Evolutionary conservation across 805 yeast genomes (phyloP), one percentile per base, ranked within the genome.

Genomic region (Metschnikowia anglica): DNA sequence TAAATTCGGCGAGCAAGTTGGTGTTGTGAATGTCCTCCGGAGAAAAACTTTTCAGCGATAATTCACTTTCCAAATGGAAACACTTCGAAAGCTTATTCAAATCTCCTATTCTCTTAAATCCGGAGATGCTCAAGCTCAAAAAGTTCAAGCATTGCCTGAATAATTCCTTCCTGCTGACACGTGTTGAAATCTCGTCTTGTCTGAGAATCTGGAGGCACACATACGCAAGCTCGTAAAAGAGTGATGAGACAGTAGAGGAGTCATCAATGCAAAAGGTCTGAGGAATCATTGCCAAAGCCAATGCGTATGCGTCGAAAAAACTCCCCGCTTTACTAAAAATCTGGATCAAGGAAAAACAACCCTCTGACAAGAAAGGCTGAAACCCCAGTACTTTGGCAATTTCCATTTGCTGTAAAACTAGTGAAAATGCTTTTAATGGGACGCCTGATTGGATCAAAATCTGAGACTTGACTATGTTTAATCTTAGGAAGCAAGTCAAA

Each of bases 361-460:
- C 77, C 45, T 78, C 80, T 1, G 74, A 66, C 1, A 72, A 58
- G 7, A 76, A 56, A 0, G 74, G 57, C 3, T 68, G 58, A 41
- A 76, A 68, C 1, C 83, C 79, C 7, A 75, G 66, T 3, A 59
- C 54, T 16, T 70, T 68, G 0, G 85, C 76, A 10, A 68, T 53
- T 35, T 74, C 71, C 2, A 83, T 59, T 39, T 79, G 70, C 47
- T 77, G 77, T 5, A 77, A 55, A 0, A 81, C 53, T 15, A 73
- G 54, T 0, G 83, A 72, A 7, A 83, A 48, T 0, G 77, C 79
- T 43, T 83, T 67, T 8, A 73, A 59, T 11, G 80, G 76, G 4
- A 70, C 60, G 0, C 76, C 73, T 12, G 74, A 58, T 4, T 61
- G 51, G 18, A 72, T 51, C 44, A 79, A 60, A 1, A 79, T 65